Conservation (phyloP, 2,329 filamentous ascomycete species). For the Epichloe sibirici region DNA sequence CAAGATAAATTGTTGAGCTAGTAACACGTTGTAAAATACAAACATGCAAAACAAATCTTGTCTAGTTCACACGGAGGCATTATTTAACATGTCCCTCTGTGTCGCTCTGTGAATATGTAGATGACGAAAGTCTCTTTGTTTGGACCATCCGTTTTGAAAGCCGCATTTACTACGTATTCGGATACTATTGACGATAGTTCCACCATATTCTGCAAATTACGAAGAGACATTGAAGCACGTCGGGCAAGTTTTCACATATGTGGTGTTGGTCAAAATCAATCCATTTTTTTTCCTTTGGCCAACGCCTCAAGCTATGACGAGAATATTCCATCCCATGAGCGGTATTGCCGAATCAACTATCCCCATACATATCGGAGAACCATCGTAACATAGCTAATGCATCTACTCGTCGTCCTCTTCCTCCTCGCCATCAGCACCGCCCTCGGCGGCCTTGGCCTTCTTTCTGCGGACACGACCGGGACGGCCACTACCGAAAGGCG, state of each 20-base stretch:
- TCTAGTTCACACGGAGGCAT: no score
- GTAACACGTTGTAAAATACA: not conserved
- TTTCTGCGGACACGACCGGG: constrained; percentile 97
- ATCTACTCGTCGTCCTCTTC: constrained; percentile 74
- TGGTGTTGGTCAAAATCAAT: constrained; percentile 25
- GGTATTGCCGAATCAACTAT: constrained; percentile 21
- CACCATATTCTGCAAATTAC: not conserved
- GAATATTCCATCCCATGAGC: constrained; percentile 26
- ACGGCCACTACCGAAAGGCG: constrained; percentile 93
- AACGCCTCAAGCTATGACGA: constrained; percentile 41
- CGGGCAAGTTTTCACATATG: constrained; percentile 1
- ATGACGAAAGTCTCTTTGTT: no score
- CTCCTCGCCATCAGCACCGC: constrained; percentile 65
- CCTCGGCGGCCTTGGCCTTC: constrained; percentile 96
- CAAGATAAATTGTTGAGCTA: constrained; percentile 51
- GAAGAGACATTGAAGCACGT: not conserved
- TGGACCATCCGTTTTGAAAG: no score
- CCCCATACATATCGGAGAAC: constrained; percentile 18
- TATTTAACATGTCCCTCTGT: no score
- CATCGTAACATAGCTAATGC: constrained; percentile 19
- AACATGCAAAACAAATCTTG: not conserved
- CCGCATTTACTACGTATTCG: no score
- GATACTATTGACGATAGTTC: no score
- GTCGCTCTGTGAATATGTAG: no score
- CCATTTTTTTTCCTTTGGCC: constrained; percentile 33